Evolutionary conservation across 768 basidiomycete genomes (phyloP).

Genomic region (Mycena floridula): DNA sequence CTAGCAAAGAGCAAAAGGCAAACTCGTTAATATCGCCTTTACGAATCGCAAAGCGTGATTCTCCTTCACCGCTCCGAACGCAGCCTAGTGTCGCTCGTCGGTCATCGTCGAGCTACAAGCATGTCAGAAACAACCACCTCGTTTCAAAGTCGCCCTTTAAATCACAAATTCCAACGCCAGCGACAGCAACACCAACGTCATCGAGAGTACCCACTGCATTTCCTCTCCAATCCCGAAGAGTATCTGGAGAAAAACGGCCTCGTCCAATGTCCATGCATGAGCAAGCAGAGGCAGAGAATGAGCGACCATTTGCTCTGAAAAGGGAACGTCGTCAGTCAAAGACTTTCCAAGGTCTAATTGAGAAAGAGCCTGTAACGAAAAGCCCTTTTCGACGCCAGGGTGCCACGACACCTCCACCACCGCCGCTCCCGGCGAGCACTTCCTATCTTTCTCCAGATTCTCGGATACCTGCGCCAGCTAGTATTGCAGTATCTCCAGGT

Average conservation of each 20-base stretch:
- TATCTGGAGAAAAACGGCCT: constrained; percentile 75
- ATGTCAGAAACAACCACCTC: constrained; percentile 69
- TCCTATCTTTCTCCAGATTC: constrained; percentile 1
- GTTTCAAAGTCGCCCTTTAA: constrained; percentile 88
- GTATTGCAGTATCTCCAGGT: constrained; percentile 37
- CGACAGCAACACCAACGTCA: constrained; percentile 28
- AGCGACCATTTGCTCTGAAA: constrained; percentile 64
- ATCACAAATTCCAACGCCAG: constrained; percentile 49
- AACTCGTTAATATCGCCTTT: constrained; percentile 56
- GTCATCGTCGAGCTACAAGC: constrained; percentile 73
- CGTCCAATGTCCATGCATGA: constrained; percentile 68
- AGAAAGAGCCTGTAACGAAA: constrained; percentile 75
- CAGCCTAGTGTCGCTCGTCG: constrained; percentile 62
- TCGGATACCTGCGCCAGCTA: constrained; percentile 3
- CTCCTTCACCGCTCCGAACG: constrained; percentile 37
- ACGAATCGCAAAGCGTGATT: constrained; percentile 68
- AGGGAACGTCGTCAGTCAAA: constrained; percentile 71
- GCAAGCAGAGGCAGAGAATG: constrained; percentile 62
- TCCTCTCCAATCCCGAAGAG: constrained; percentile 37
- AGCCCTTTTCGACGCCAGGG: constrained; percentile 64
- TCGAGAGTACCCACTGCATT: constrained; percentile 23
- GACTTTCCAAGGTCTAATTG: constrained; percentile 63
- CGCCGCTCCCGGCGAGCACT: not conserved
- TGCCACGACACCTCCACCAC: not conserved
- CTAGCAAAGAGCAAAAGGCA: constrained; percentile 16